Evolutionary conservation across 345 rosid genomes (phyloP).

Genomic region (Ricinus communis): DNA sequence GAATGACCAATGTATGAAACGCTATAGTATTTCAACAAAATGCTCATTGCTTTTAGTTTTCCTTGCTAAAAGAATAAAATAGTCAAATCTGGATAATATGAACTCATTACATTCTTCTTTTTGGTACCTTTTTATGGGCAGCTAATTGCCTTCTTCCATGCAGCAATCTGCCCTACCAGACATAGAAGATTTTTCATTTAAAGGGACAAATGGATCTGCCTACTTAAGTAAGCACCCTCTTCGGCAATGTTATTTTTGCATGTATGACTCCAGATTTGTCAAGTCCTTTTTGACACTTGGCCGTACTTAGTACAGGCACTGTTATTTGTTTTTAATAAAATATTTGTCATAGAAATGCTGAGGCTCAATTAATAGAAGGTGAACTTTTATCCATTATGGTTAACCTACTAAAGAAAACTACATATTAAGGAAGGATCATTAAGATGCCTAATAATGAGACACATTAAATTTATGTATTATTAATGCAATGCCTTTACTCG

Average conservation of each 20-base stretch:
- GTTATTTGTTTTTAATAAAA: not conserved
- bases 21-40: not conserved
- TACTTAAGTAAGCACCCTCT: constrained; percentile 35
- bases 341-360: no score
- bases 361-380: not conserved
- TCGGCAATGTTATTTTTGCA: not conserved
- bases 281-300: not conserved
- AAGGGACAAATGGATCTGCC: constrained; percentile 37
- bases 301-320: not conserved
- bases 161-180: constrained; percentile 52
- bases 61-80: not conserved
- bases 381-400: not conserved
- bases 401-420: not conserved
- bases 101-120: no score
- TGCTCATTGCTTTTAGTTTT: not conserved
- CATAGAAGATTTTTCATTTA: constrained; percentile 74
- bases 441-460: not conserved
- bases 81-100: no score
- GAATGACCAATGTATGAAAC: not conserved
- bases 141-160: constrained; percentile 2
- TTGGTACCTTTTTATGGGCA: no score
- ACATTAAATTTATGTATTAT: not conserved
- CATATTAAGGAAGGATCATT: not conserved
- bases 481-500: not conserved
- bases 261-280: not conserved